Conservation (phyloP, 2,329 filamentous ascomycete species). For the Ophiocordyceps camponoti-floridani region DNA sequence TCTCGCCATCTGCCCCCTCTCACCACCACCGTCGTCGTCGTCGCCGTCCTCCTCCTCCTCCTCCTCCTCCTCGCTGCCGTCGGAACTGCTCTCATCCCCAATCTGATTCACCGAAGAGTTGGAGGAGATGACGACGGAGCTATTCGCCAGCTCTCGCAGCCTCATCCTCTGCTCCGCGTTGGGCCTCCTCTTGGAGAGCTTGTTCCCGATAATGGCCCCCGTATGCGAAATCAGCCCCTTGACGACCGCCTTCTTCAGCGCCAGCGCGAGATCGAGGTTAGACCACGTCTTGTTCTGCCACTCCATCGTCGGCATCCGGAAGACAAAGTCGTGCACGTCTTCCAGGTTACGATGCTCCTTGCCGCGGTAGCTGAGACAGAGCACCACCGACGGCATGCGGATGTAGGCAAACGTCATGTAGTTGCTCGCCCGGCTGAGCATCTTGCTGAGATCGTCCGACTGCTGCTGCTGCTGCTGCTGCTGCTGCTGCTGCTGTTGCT, state of each 20-base stretch:
- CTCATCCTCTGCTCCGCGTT: constrained; percentile 61
- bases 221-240: constrained; percentile 89
- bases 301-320: constrained; percentile 83
- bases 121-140: constrained; percentile 41
- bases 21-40: constrained; percentile 33
- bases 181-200: constrained; percentile 78
- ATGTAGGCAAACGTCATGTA: constrained; percentile 97
- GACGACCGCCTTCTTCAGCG: constrained; percentile 86
- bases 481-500: background rate
- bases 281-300: constrained; percentile 99
- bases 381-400: constrained; percentile 83
- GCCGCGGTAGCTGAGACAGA: constrained; percentile 93
- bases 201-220: constrained; percentile 93
- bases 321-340: constrained; percentile 95
- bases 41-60: constrained; percentile 22
- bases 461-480: constrained; percentile 26
- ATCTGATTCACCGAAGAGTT: constrained; percentile 6
- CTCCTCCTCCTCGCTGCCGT: background rate
- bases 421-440: constrained; percentile 87
- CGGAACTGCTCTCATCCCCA: no score
- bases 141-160: constrained; percentile 69
- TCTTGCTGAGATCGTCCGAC: constrained; percentile 84
- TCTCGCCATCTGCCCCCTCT: background rate
- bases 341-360: constrained; percentile 90
- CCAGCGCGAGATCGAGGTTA: constrained; percentile 81